phyloP scores from a whole-genome alignment of 192 early-diverging fungal genomes.

The Rhizoclosmatium sp. region DNA sequence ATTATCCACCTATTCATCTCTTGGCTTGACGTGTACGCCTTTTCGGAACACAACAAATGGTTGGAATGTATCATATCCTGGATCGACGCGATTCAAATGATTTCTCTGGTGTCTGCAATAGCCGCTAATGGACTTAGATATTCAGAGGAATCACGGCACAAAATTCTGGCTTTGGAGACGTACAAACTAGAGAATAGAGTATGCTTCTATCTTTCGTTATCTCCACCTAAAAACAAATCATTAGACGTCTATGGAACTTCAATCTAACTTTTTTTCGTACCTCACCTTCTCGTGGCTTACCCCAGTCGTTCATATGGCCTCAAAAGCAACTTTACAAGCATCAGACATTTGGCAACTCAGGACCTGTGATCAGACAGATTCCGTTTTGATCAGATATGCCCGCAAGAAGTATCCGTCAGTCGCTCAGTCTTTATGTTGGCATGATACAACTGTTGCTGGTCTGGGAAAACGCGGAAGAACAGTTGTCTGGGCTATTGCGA shows the following conservation, averaged over 20 bases:
- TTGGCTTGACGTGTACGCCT: conserved; percentile 1
- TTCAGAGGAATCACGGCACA: background rate
- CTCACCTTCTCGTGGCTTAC: conserved; percentile 67
- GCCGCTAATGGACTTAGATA: background rate
- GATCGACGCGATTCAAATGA: conserved; percentile 3
- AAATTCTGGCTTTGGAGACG: conserved; percentile 1
- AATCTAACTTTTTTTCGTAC: conserved; percentile 42
- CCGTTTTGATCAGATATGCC: conserved; percentile 35
- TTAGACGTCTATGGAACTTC: conserved; percentile 23
- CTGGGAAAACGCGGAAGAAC: background rate
- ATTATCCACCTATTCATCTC: conserved; percentile 6
- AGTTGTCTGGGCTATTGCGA: background rate
- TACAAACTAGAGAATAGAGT: conserved; percentile 1
- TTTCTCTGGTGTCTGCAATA: background rate
- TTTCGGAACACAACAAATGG: background rate
- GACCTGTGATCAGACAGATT: conserved; percentile 52
- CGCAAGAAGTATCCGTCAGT: background rate
- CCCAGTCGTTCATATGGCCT: conserved; percentile 63
- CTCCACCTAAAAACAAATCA: background rate
- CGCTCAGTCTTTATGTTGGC: background rate
- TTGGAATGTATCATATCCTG: background rate
- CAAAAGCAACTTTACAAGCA: conserved; percentile 56
- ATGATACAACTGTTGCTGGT: background rate
- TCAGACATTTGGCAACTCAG: conserved; percentile 66
- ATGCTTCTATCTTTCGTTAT: background rate